These are phyloP conservation scores for Tuctoria greenei DNA, from an alignment of 176 grass and related monocot species.

Conservation along the genomic window DNA sequence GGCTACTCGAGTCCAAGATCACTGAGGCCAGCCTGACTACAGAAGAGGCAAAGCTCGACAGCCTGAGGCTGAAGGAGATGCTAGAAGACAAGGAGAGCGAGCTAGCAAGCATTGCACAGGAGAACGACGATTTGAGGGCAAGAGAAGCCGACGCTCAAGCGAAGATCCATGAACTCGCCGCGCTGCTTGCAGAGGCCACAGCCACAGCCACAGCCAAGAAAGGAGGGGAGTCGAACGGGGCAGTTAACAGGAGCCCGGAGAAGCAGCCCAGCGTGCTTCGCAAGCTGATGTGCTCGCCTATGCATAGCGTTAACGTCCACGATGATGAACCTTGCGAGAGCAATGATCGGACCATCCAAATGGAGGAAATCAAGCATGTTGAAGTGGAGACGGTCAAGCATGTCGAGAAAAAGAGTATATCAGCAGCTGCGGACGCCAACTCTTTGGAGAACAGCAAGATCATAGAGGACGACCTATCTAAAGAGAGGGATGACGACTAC, in stretches of 20 bases:
- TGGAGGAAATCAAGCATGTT: conserved; percentile 53
- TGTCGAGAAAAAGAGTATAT: conserved; percentile 22
- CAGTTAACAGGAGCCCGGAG: conserved; percentile 31
- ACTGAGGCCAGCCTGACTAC: conserved; percentile 60
- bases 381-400: conserved; percentile 50
- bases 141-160: conserved; percentile 53
- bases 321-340: conserved; percentile 34
- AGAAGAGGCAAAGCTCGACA: conserved; percentile 68
- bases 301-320: conserved; percentile 32
- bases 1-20: conserved; percentile 60
- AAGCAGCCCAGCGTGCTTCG: conserved; percentile 47
- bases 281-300: conserved; percentile 65
- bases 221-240: conserved; percentile 39
- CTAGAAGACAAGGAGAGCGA: conserved; percentile 67
- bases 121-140: conserved; percentile 59
- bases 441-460: conserved; percentile 55
- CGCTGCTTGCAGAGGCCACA: conserved; percentile 47
- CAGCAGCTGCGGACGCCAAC: conserved; percentile 24
- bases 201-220: conserved; percentile 47
- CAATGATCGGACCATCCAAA: conserved; percentile 40
- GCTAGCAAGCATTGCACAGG: conserved; percentile 49
- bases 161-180: conserved; percentile 62
- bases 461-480: conserved; percentile 54
- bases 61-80: conserved; percentile 66
- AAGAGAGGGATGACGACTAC: conserved; percentile 38